Conservation (phyloP, 1,284 basidiomycete species). For the Heterobasidion irregulare region DNA sequence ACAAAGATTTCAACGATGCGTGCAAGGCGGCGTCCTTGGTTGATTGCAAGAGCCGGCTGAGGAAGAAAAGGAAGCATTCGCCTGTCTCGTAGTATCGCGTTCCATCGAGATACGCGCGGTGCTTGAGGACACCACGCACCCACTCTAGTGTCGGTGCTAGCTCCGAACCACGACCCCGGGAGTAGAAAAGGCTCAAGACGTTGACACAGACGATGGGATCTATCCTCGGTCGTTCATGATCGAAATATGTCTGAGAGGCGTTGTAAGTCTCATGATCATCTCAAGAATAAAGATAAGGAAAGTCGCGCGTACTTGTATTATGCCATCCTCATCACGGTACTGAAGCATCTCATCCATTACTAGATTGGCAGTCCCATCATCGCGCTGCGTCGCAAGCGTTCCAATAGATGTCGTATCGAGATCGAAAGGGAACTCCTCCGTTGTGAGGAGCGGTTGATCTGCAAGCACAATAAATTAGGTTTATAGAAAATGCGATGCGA, state of each 20-base stretch:
- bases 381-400: conserved; percentile 29
- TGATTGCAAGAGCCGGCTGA: conserved; percentile 35
- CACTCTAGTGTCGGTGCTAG: conserved; percentile 39
- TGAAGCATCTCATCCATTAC: conserved; percentile 49
- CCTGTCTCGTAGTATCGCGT: conserved; percentile 48
- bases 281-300: too few relatives aligned
- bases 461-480: neutral
- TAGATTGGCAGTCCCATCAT: conserved; percentile 25
- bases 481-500: neutral
- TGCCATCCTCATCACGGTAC: conserved; percentile 40
- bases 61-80: conserved; percentile 47
- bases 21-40: conserved; percentile 26
- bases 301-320: conserved; percentile 29
- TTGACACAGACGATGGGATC: conserved; percentile 50
- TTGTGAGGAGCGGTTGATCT: conserved; percentile 33
- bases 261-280: neutral
- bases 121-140: conserved; percentile 38
- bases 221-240: conserved; percentile 38
- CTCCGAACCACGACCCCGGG: conserved; percentile 37
- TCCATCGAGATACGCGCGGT: conserved; percentile 46
- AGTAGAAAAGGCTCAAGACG: conserved; percentile 39
- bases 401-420: conserved; percentile 45
- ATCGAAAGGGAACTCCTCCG: conserved; percentile 37
- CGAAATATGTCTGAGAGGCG: conserved; percentile 41
- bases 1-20: conserved; percentile 26